phyloP scores from a whole-genome alignment of 2,329 filamentous ascomycete genomes.

The Exophiala sp. region DNA sequence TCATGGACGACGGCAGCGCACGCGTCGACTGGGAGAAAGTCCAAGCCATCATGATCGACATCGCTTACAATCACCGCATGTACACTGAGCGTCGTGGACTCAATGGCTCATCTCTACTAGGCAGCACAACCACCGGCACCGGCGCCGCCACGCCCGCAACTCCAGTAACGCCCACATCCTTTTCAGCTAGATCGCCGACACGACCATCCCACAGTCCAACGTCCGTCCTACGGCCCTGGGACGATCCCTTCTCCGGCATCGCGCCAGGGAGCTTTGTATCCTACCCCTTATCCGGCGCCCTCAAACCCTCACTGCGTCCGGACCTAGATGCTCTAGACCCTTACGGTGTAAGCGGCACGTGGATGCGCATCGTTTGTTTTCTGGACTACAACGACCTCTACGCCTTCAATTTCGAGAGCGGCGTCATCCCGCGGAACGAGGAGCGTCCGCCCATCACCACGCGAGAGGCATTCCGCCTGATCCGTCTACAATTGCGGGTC shows the following conservation, averaged over 20 bases:
- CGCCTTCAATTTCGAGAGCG: constrained; percentile 63
- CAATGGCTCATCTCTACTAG: not conserved
- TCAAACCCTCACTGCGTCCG: constrained; percentile 25
- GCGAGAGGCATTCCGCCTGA: constrained; percentile 67
- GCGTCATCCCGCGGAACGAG: constrained; percentile 38
- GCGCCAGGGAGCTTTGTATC: constrained; percentile 27
- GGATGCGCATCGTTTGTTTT: constrained; percentile 59
- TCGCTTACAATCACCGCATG: constrained; percentile 59
- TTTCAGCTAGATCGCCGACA: constrained; percentile 19
- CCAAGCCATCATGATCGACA: constrained; percentile 68
- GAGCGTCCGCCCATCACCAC: constrained; percentile 55
- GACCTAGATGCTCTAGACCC: constrained; percentile 59
- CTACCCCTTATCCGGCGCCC: constrained; percentile 25
- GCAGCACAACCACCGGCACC: not conserved
- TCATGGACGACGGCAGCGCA: constrained; percentile 59
- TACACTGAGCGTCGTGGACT: constrained; percentile 33
- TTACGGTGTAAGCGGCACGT: constrained; percentile 67
- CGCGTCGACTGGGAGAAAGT: constrained; percentile 76
- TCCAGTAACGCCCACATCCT: constrained; percentile 9
- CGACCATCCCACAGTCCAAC: constrained; percentile 27
- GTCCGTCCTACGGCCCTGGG: constrained; percentile 22
- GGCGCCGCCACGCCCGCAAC: not conserved
- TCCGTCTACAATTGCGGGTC: constrained; percentile 64
- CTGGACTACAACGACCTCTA: constrained; percentile 71
- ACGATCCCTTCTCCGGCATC: constrained; percentile 27